These are phyloP conservation scores for Nannizziopsis arthrosporioides DNA, from an alignment of 2,329 filamentous ascomycete genomes.

Conservation along the genomic window DNA sequence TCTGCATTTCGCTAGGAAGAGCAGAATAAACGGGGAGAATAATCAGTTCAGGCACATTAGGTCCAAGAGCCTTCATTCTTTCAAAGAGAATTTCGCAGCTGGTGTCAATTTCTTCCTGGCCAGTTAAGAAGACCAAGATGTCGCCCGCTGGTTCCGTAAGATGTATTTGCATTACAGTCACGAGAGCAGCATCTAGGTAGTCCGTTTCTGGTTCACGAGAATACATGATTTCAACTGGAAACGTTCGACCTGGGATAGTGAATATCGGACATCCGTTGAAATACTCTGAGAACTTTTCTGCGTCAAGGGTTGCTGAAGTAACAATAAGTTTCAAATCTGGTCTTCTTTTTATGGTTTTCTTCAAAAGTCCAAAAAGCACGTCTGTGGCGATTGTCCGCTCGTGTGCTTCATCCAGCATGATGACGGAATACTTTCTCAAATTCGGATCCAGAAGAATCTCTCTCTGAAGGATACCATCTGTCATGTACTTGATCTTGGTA, in stretches of 20 bases:
- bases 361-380: constrained; percentile 83
- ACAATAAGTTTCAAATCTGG: constrained; percentile 90
- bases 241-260: constrained; percentile 88
- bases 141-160: constrained; percentile 84
- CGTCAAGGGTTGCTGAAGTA: constrained; percentile 89
- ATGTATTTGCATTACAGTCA: constrained; percentile 97
- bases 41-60: constrained; percentile 79
- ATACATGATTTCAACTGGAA: constrained; percentile 91
- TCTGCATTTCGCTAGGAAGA: constrained; percentile 86
- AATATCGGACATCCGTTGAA: constrained; percentile 96
- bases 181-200: constrained; percentile 85
- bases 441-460: constrained; percentile 90
- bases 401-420: constrained; percentile 97
- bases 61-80: constrained; percentile 88
- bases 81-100: constrained; percentile 86
- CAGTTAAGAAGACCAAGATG: constrained; percentile 92
- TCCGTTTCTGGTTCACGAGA: constrained; percentile 90
- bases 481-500: constrained; percentile 99
- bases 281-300: constrained; percentile 93
- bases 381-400: constrained; percentile 94
- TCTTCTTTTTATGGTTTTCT: constrained; percentile 78
- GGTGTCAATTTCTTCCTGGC: constrained; percentile 95
- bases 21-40: constrained; percentile 95
- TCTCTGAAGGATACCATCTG: constrained; percentile 92
- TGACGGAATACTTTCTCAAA: constrained; percentile 79